Evolutionary conservation across 177 flowering plant species (phyloP).

Genomic region (Tripterygium wilfordii): DNA sequence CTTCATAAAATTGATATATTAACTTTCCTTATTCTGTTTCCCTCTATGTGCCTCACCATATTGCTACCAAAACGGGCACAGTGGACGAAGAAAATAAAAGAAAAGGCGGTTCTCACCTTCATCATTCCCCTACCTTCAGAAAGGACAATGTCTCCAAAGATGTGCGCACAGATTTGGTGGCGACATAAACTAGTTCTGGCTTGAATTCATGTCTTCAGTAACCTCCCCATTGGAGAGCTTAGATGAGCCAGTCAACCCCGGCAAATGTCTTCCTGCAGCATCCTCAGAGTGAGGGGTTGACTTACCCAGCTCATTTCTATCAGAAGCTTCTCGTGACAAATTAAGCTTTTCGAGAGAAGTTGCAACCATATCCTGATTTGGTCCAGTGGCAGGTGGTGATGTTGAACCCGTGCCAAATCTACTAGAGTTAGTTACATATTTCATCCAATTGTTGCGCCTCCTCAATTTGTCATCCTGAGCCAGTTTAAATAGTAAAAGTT

Average conservation of each 20-base stretch:
- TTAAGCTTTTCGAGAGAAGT: constrained; percentile 25
- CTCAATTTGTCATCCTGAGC: constrained; percentile 64
- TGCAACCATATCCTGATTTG: constrained; percentile 19
- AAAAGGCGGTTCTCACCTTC: constrained; percentile 6
- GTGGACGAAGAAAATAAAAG: constrained; percentile 2
- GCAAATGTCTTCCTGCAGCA: constrained; percentile 3
- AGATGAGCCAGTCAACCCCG: constrained; percentile 10
- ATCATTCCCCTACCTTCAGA: neutral
- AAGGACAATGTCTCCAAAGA: neutral
- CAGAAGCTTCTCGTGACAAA: constrained; percentile 25
- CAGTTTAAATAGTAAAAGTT: neutral
- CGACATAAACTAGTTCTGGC: constrained; percentile 1
- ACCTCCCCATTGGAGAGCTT: constrained; percentile 14
- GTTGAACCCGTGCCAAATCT: constrained; percentile 11
- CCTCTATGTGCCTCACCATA: constrained; percentile 18
- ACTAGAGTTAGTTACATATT: constrained; percentile 30
- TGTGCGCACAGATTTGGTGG: neutral
- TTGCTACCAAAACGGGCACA: constrained; percentile 10
- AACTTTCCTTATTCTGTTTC: constrained; percentile 3
- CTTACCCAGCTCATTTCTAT: constrained; percentile 7
- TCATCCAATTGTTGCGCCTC: constrained; percentile 58
- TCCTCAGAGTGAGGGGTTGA: constrained; percentile 7
- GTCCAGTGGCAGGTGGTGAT: constrained; percentile 12
- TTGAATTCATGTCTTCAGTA: constrained; percentile 1
- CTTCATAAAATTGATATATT: constrained; percentile 3